Evolutionary conservation across 768 basidiomycete genomes (phyloP).

Genomic region (Kwoniella heveanensis): DNA sequence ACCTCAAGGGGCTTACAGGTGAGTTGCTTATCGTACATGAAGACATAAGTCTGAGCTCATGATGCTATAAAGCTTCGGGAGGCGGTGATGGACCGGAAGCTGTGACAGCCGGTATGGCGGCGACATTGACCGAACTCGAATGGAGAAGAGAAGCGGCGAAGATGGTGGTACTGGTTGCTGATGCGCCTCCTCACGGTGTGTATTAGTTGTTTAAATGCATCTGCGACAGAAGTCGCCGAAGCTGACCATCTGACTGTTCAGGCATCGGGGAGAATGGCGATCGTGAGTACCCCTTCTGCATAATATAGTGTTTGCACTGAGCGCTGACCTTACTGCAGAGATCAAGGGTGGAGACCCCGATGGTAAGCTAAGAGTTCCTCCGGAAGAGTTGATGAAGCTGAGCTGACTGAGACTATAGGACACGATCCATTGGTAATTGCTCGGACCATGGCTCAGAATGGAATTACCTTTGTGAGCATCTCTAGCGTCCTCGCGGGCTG

Average conservation of each 20-base stretch:
- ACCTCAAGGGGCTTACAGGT: conserved; percentile 68
- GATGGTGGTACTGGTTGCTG: conserved; percentile 95
- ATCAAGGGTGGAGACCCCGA: conserved; percentile 94
- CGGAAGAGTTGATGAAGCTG: background rate
- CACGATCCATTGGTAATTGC: conserved; percentile 85
- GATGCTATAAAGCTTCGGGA: conserved; percentile 36
- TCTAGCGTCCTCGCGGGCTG: too few species aligned
- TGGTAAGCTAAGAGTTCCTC: too few species aligned
- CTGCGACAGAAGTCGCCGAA: background rate
- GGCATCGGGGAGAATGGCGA: conserved; percentile 91
- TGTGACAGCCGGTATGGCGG: conserved; percentile 87
- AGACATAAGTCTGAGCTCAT: too few species aligned
- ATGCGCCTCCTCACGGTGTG: conserved; percentile 90
- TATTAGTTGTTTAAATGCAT: background rate
- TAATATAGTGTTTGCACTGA: background rate
- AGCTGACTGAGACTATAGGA: conserved; percentile 51
- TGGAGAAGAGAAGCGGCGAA: conserved; percentile 87
- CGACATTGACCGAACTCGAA: conserved; percentile 76
- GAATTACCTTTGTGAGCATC: conserved; percentile 84
- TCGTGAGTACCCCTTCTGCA: conserved; percentile 60
- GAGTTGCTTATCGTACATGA: too few species aligned
- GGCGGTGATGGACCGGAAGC: conserved; percentile 87
- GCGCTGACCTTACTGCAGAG: conserved; percentile 60
- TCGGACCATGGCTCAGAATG: conserved; percentile 82
- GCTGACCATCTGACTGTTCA: conserved; percentile 1